These are phyloP conservation scores for Penicillium sp. DNA, from an alignment of 2,329 filamentous ascomycete species.

Conservation along the genomic window DNA sequence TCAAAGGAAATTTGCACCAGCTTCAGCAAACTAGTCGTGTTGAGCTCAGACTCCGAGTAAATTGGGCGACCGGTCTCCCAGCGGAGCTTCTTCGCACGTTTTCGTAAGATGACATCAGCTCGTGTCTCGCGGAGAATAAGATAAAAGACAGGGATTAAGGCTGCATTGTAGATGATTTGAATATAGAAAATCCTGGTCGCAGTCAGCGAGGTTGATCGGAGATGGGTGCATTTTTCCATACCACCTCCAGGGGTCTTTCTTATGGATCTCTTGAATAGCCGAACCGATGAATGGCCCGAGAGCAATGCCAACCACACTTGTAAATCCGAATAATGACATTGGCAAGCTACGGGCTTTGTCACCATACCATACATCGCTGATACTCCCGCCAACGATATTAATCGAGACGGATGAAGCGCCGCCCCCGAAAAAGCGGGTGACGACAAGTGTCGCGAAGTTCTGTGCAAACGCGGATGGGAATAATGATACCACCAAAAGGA, in stretches of 20 bases:
- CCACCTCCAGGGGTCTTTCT: slow-evolving; percentile 47
- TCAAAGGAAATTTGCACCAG: slow-evolving; percentile 46
- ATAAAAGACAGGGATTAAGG: slow-evolving; percentile 46
- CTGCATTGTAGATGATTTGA: slow-evolving; percentile 51
- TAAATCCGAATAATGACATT: slow-evolving; percentile 50
- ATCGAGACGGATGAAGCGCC: slow-evolving; percentile 49
- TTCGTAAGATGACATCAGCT: slow-evolving; percentile 46
- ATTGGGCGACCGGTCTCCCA: slow-evolving; percentile 37
- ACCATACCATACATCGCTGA: slow-evolving; percentile 43
- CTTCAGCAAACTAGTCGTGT: slow-evolving; percentile 26
- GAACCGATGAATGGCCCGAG: slow-evolving; percentile 51
- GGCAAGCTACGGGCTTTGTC: slow-evolving; percentile 45
- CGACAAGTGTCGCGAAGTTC: slow-evolving; percentile 51
- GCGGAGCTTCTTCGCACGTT: slow-evolving; percentile 45
- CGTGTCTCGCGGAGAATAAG: slow-evolving; percentile 48
- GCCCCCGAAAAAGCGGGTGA: slow-evolving; percentile 51
- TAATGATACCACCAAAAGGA: slow-evolving; percentile 46
- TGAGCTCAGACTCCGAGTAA: slow-evolving; percentile 32
- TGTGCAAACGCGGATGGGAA: slow-evolving; percentile 49
- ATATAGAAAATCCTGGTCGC: slow-evolving; percentile 48
- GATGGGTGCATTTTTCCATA: slow-evolving; percentile 18
- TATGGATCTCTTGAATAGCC: slow-evolving; percentile 41
- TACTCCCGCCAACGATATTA: slow-evolving; percentile 44
- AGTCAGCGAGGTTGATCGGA: background rate
- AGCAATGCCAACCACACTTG: slow-evolving; percentile 48